Base-by-base conservation (phyloP, 257 asterid genomes). In the Solanum piurae region DNA sequence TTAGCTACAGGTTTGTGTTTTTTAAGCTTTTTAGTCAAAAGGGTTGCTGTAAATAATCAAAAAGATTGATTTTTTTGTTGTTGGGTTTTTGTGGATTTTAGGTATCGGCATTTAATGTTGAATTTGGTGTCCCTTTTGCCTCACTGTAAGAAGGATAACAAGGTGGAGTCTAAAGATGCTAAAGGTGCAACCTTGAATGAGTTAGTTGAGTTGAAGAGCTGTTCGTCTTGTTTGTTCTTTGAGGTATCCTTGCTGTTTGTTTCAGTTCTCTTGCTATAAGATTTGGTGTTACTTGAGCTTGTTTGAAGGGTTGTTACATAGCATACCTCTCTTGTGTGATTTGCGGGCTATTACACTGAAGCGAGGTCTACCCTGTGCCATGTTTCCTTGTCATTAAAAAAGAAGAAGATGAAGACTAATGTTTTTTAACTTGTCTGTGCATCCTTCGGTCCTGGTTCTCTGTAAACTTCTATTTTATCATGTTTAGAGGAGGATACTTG, bases 31-130 rank as follows among this genome's bases (percentile, higher is more conserved):
- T 69, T 27, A 27, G 74, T 29, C 12, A 29, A 69, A 69, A 69
- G 23, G 58, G 42, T 27, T 82, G 33, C n/a, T 23, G 9, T 76
- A 71, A 36, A 46, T 18, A 7, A 60, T 66, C 0, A 38, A 4
- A 34, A 23, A 52, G 20, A 27, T 55, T 89, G n/a, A 23, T 85
- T 13, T 8, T 66, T 8, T 88, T 80, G 40, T 68, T 72, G 77
- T 60, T 66, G 83, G 86, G 13, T 86, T 86, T n/a, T 38, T 68
- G 29, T 86, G 23, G 46, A 62, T 83, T 89, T 86, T 89, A 97
- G 99, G 98, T 97, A 96, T 93, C 93, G 99, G 79, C 99, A 96
- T 89, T 87, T 96, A 96, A 97, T 97, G 98, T 89, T 96, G 95
- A 97, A 94, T 87, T 86, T 95, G 95, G 96, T 96, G 23, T 95